A percentile compares a stretch with the other conserved stretches of the same genome.
phyloP scores from a whole-genome alignment of 139 green algal species.

The Edaphochlamys debaryana region DNA sequence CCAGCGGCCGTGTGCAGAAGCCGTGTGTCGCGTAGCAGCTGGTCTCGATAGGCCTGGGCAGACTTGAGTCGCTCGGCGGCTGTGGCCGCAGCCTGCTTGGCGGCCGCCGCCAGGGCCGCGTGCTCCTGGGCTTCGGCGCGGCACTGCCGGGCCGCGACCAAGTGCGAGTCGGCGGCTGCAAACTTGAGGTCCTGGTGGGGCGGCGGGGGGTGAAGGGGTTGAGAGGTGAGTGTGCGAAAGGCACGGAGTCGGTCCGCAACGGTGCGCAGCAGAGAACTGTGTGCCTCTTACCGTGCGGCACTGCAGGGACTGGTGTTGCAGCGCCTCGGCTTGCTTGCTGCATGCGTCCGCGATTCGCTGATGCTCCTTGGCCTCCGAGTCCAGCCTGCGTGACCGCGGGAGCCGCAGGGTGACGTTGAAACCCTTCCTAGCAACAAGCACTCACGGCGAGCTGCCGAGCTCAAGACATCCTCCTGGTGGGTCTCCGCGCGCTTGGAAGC shows the following conservation, averaged over 20 bases:
- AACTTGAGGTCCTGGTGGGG: slow-evolving; percentile 36
- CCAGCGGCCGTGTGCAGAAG: slow-evolving; percentile 6
- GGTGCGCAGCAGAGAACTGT: no score
- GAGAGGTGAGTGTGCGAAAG: no score
- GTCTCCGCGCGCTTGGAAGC: no score
- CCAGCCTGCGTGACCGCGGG: background rate
- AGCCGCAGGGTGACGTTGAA: background rate
- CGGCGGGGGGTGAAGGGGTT: no score
- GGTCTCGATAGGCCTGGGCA: background rate
- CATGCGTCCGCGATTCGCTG: background rate
- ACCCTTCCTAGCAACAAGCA: no score
- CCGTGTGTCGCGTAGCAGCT: slow-evolving; percentile 1
- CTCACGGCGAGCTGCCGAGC: no score
- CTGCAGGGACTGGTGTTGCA: slow-evolving; percentile 27
- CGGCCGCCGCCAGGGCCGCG: background rate
- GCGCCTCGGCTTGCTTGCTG: background rate
- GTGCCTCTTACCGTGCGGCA: slow-evolving; percentile 11
- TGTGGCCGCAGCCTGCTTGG: background rate
- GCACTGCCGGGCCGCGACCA: background rate
- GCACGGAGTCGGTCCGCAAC: no score
- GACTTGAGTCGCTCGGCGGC: background rate
- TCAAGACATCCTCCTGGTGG: no score
- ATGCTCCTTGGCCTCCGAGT: background rate
- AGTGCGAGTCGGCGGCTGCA: background rate
- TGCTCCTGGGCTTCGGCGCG: slow-evolving; percentile 14